Conservation (phyloP, 345 rosid species). For the Syzygium aqueum region DNA sequence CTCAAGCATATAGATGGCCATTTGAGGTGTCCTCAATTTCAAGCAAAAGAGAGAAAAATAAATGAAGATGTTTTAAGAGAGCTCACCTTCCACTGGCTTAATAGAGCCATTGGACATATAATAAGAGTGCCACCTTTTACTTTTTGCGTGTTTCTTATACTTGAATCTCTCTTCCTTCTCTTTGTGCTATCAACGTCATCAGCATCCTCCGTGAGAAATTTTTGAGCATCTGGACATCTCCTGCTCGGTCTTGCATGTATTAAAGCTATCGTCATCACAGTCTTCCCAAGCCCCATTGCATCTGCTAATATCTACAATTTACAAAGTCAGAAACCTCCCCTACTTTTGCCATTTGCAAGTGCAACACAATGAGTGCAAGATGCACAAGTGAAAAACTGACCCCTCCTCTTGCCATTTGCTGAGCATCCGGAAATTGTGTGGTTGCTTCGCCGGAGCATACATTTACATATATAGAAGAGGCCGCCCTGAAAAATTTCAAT, state of each 20-base stretch:
- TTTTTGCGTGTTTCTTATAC: slow-evolving; percentile 5
- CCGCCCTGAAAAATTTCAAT: slow-evolving; percentile 29
- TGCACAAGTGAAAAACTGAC: slow-evolving; percentile 10
- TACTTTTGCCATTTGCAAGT: slow-evolving; percentile 48
- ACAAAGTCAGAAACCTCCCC: slow-evolving; percentile 27
- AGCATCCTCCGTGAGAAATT: not conserved
- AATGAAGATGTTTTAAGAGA: not conserved
- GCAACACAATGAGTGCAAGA: not conserved
- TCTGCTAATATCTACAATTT: slow-evolving; percentile 49
- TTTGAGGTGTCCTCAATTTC: not conserved
- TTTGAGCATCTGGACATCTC: slow-evolving; percentile 12
- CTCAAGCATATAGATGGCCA: not conserved
- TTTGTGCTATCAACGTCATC: slow-evolving; percentile 7
- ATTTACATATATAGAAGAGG: slow-evolving; percentile 52
- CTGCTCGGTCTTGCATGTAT: slow-evolving; percentile 49
- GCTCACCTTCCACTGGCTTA: slow-evolving; percentile 70
- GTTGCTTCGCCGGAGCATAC: slow-evolving; percentile 68
- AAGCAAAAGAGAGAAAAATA: not conserved
- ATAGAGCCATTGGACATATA: slow-evolving; percentile 65
- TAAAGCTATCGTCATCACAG: slow-evolving; percentile 70
- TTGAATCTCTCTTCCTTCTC: slow-evolving; percentile 11
- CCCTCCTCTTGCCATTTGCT: slow-evolving; percentile 64
- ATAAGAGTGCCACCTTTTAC: slow-evolving; percentile 62
- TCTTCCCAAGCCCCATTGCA: slow-evolving; percentile 83
- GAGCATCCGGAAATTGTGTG: slow-evolving; percentile 51